Evolutionary conservation across 192 early-diverging fungal species (phyloP).

Genomic region (Allomyces javanicus): DNA sequence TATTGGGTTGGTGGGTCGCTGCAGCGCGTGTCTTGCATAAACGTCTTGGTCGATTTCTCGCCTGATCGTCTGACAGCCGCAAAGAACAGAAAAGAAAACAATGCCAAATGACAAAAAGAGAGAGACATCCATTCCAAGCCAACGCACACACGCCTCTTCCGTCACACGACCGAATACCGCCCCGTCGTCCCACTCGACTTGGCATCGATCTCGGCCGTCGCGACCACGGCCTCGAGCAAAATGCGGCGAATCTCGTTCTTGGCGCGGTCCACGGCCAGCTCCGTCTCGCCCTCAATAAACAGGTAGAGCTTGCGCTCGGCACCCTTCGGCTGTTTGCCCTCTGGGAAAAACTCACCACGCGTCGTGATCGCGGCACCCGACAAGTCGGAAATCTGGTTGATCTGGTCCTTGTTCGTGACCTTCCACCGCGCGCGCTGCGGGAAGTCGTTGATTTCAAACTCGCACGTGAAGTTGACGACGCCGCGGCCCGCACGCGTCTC

Average conservation of each 20-base stretch:
- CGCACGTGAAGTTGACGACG: slow-evolving; percentile 38
- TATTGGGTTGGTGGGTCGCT: too few relatives aligned
- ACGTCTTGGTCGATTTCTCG: too few relatives aligned
- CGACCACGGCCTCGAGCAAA: slow-evolving; percentile 65
- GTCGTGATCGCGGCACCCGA: slow-evolving; percentile 91
- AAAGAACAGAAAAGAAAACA: too few relatives aligned
- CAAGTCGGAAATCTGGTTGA: slow-evolving; percentile 77
- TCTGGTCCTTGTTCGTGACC: slow-evolving; percentile 89
- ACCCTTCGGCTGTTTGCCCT: slow-evolving; percentile 57
- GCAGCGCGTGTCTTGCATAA: too few relatives aligned
- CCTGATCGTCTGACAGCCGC: too few relatives aligned
- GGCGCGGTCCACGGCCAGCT: slow-evolving; percentile 74
- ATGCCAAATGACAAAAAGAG: too few relatives aligned
- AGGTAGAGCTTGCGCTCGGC: slow-evolving; percentile 80
- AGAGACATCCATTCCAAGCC: too few relatives aligned
- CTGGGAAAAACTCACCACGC: slow-evolving; percentile 67
- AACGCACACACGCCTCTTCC: too few relatives aligned
- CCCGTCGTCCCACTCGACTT: slow-evolving; percentile 5
- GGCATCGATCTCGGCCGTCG: slow-evolving; percentile 46
- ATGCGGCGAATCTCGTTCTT: slow-evolving; percentile 84
- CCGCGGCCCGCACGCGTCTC: too few relatives aligned
- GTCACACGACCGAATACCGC: background rate
- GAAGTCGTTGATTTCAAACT: slow-evolving; percentile 96
- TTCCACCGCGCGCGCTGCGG: slow-evolving; percentile 86
- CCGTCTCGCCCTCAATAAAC: slow-evolving; percentile 84